Conservation (phyloP, 2,329 filamentous ascomycete genomes). For the Emericellopsis atlantica region DNA sequence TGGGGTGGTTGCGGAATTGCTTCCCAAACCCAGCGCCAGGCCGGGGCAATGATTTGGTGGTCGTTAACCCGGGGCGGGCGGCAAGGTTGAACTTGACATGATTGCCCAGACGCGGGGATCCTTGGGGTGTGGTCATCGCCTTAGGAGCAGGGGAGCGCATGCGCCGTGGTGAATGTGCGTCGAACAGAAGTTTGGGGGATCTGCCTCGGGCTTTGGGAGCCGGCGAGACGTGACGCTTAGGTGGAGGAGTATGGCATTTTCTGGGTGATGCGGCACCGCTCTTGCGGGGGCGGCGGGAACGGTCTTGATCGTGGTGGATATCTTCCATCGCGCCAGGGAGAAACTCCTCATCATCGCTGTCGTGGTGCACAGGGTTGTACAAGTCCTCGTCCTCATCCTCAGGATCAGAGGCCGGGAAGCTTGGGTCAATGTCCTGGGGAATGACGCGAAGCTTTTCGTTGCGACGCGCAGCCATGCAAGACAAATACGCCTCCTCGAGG, state of each 20-base stretch:
- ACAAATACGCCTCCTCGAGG: constrained; percentile 86
- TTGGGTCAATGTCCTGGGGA: constrained; percentile 96
- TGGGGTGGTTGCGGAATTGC: constrained; percentile 19
- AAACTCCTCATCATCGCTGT: constrained; percentile 58
- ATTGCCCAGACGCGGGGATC: constrained; percentile 25
- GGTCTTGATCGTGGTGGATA: constrained; percentile 44
- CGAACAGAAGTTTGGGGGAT: constrained; percentile 43
- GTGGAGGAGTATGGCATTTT: constrained; percentile 32
- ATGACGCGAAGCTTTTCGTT: constrained; percentile 69
- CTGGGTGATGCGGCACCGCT: constrained; percentile 32
- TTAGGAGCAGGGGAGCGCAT: constrained; percentile 58
- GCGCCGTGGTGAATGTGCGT: constrained; percentile 57
- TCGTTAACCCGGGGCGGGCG: constrained; percentile 54
- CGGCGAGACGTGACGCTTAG: constrained; percentile 16
- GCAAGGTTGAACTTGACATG: constrained; percentile 22
- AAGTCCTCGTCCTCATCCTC: constrained; percentile 70
- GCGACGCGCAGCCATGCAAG: constrained; percentile 69
- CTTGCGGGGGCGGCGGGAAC: constrained; percentile 33
- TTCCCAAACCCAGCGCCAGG: constrained; percentile 55
- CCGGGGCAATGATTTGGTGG: constrained; percentile 79
- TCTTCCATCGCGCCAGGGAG: constrained; percentile 62
- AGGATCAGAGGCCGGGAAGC: constrained; percentile 87
- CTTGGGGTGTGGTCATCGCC: constrained; percentile 18
- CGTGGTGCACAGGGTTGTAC: constrained; percentile 42
- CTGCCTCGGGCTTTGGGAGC: constrained; percentile 33